Conservation (phyloP, 805 yeast species). For the Alloascoidea africana region DNA sequence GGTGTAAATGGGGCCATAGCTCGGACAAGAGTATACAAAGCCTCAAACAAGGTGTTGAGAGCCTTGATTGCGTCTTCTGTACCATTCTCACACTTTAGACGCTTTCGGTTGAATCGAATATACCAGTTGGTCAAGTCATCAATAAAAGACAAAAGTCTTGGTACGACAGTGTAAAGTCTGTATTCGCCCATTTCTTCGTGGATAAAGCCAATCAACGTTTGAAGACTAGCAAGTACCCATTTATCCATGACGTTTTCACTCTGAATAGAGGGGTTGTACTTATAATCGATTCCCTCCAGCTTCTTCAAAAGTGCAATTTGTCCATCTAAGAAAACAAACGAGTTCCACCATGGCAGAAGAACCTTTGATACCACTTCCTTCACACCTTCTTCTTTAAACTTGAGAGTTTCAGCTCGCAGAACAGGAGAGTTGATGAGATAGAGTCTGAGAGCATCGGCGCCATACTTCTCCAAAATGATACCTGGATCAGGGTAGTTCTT, state of each 20-base stretch:
- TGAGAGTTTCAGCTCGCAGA: slow-evolving; percentile 88
- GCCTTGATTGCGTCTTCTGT: slow-evolving; percentile 73
- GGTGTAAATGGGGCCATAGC: slow-evolving; percentile 99
- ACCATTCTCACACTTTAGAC: slow-evolving; percentile 92
- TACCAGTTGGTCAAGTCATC: slow-evolving; percentile 98
- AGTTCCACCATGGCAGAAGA: slow-evolving; percentile 96
- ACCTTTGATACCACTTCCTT: slow-evolving; percentile 95
- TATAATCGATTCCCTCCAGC: slow-evolving; percentile 52
- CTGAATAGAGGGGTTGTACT: slow-evolving; percentile 45
- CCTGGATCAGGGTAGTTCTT: slow-evolving; percentile 96
- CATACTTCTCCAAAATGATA: slow-evolving; percentile 68
- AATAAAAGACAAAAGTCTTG: slow-evolving; percentile 73
- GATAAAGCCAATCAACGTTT: slow-evolving; percentile 73
- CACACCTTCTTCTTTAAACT: slow-evolving; percentile 97
- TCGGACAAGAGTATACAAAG: slow-evolving; percentile 72
- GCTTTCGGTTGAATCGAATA: slow-evolving; percentile 93
- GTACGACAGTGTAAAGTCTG: slow-evolving; percentile 91
- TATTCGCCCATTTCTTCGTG: slow-evolving; percentile 84
- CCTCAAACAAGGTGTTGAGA: slow-evolving; percentile 82
- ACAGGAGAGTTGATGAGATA: slow-evolving; percentile 97
- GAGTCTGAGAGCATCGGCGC: slow-evolving; percentile 95
- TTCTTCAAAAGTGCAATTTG: slow-evolving; percentile 78
- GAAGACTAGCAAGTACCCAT: slow-evolving; percentile 95
- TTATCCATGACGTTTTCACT: slow-evolving; percentile 91
- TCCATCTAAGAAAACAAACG: slow-evolving; percentile 91